Evolutionary conservation across 2,329 filamentous ascomycete genomes (phyloP).

Genomic region (Apiospora pterosperma): DNA sequence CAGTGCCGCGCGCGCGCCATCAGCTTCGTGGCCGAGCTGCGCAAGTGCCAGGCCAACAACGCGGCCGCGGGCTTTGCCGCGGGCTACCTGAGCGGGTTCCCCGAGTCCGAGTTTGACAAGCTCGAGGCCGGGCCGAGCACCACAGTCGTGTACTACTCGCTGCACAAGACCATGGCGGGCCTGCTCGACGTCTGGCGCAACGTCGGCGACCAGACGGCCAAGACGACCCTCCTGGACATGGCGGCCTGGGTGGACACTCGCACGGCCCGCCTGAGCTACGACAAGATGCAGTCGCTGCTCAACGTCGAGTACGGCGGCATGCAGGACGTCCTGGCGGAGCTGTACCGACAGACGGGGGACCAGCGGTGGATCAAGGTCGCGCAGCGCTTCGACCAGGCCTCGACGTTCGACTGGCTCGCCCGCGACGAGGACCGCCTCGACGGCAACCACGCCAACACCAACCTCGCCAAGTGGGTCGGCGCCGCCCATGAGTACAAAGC

Average conservation of each 20-base stretch:
- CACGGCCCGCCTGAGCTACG: conserved; percentile 37
- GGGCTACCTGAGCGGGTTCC: conserved; percentile 50
- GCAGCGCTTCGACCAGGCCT: conserved; percentile 46
- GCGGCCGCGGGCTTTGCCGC: conserved; percentile 36
- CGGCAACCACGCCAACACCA: conserved; percentile 50
- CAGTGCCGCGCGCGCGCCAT: conserved; percentile 42
- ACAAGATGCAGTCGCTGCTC: conserved; percentile 45
- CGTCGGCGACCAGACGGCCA: conserved; percentile 38
- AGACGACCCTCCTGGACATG: conserved; percentile 39
- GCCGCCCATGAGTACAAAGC: conserved; percentile 45
- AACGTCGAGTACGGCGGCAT: conserved; percentile 51
- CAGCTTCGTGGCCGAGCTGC: conserved; percentile 42
- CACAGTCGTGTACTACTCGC: conserved; percentile 51
- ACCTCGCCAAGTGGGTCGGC: conserved; percentile 53
- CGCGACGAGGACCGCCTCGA: conserved; percentile 40
- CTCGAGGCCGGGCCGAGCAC: conserved; percentile 44
- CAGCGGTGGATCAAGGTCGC: conserved; percentile 42
- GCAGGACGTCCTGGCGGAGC: conserved; percentile 47
- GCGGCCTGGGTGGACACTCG: conserved; percentile 47
- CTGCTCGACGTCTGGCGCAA: conserved; percentile 47
- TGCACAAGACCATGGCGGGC: conserved; percentile 52
- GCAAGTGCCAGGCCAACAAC: conserved; percentile 50
- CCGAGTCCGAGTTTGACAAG: conserved; percentile 44
- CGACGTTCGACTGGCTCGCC: conserved; percentile 44
- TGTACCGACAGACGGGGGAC: conserved; percentile 44